Evolutionary conservation across 768 basidiomycete species (phyloP).

Genomic region (Tricholoma bakamatsutake): DNA sequence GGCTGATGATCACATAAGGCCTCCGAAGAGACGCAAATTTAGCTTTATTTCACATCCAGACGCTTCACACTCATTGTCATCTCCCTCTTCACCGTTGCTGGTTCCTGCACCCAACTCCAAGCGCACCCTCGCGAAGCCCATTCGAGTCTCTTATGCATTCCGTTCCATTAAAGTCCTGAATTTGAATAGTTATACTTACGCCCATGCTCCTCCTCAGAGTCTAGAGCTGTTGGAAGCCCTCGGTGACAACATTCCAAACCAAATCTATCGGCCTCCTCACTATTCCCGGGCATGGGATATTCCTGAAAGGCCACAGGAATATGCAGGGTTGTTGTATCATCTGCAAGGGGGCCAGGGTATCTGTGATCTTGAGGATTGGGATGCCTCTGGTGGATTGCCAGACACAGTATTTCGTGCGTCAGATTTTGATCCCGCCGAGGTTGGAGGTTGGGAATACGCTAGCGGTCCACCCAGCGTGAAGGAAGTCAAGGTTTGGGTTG

Average conservation of each 20-base stretch:
- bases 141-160: conserved; percentile 24
- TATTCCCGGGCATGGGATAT: conserved; percentile 73
- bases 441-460: conserved; percentile 80
- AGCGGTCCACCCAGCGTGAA: conserved; percentile 56
- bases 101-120: background rate
- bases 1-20: background rate
- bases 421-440: conserved; percentile 21
- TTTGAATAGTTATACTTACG: conserved; percentile 42
- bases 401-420: background rate
- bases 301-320: conserved; percentile 64
- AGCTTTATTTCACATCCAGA: background rate
- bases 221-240: conserved; percentile 41
- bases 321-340: conserved; percentile 70
- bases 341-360: conserved; percentile 63
- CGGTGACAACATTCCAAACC: conserved; percentile 43
- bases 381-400: conserved; percentile 1
- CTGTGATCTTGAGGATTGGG: conserved; percentile 57
- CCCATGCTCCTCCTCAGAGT: conserved; percentile 42
- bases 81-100: conserved; percentile 6
- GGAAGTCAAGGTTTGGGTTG: conserved; percentile 52
- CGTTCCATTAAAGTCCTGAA: conserved; percentile 20
- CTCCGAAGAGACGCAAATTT: conserved; percentile 3
- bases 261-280: conserved; percentile 71
- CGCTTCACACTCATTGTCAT: background rate
- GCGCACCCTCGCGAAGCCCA: conserved; percentile 5